Conservation (phyloP, 2,329 filamentous ascomycete species). For the Scedosporium aurantiacum region DNA sequence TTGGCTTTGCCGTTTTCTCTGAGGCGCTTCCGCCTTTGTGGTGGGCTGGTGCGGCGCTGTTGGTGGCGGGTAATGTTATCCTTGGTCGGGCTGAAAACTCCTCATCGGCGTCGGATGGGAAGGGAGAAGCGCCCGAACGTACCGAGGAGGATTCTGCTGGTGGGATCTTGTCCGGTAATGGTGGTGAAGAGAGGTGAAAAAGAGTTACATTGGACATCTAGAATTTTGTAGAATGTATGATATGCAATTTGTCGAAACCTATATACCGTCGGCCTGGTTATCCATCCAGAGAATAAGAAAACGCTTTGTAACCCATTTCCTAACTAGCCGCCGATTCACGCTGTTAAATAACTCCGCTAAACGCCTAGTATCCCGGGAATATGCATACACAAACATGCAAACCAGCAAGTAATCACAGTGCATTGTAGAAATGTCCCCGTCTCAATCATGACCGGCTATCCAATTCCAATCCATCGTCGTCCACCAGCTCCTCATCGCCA, state of each 20-base stretch:
- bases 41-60: slow-evolving; percentile 62
- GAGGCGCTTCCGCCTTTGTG: slow-evolving; percentile 62
- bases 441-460: slow-evolving; percentile 14
- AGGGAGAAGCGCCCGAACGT: not conserved
- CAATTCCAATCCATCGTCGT: slow-evolving; percentile 31
- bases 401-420: not conserved
- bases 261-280: no score
- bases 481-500: slow-evolving; percentile 28
- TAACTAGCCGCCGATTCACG: no score
- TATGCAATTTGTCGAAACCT: no score
- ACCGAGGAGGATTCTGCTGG: slow-evolving; percentile 12
- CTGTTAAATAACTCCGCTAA: no score
- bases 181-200: slow-evolving; percentile 18
- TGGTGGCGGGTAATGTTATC: slow-evolving; percentile 68
- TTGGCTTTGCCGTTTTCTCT: slow-evolving; percentile 60
- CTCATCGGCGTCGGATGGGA: slow-evolving; percentile 14
- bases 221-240: no score
- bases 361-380: no score
- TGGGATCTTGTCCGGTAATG: slow-evolving; percentile 16
- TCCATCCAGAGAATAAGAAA: no score
- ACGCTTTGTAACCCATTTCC: no score
- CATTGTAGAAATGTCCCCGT: not conserved
- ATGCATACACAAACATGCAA: no score
- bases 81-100: slow-evolving; percentile 58
- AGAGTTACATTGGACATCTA: no score